These are phyloP conservation scores for Agrocybe pediades DNA, from an alignment of 768 basidiomycete genomes.

Conservation along the genomic window DNA sequence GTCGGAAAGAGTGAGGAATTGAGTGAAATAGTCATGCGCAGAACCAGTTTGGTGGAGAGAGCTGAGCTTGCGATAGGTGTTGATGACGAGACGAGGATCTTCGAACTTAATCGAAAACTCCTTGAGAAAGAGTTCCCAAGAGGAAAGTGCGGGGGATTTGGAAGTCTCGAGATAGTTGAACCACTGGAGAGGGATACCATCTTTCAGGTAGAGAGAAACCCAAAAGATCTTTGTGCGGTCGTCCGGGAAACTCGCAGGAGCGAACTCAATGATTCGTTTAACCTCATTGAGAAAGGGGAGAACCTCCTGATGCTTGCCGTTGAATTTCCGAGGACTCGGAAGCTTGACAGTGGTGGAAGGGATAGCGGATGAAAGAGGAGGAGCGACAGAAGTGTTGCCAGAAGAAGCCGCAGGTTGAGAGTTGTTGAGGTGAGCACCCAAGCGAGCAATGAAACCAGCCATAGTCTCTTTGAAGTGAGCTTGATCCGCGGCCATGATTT, in stretches of 20 bases:
- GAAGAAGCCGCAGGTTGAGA: too few species aligned
- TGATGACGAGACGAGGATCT: background rate
- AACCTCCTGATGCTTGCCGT: background rate
- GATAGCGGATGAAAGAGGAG: too few species aligned
- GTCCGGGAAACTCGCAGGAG: background rate
- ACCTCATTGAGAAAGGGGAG: background rate
- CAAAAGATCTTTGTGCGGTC: background rate
- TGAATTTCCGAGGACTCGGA: background rate
- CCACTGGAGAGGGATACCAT: background rate
- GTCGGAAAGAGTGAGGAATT: too few species aligned
- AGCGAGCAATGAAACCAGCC: too few species aligned
- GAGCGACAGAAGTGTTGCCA: too few species aligned
- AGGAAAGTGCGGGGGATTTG: background rate
- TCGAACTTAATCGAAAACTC: background rate
- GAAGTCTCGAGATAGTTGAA: background rate
- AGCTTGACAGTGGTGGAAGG: constrained; percentile 2
- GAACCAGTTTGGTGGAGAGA: too few species aligned
- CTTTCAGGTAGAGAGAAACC: background rate
- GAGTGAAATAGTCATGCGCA: too few species aligned
- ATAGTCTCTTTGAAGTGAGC: too few species aligned
- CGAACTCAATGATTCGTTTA: background rate
- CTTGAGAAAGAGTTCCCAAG: background rate
- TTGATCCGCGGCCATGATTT: too few species aligned
- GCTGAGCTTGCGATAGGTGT: too few species aligned
- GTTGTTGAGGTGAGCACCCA: too few species aligned